Evolutionary conservation across 192 early-diverging fungal genomes (phyloP), one percentile per base, ranked within the genome.

Genomic region (Coemansia asiatica): DNA sequence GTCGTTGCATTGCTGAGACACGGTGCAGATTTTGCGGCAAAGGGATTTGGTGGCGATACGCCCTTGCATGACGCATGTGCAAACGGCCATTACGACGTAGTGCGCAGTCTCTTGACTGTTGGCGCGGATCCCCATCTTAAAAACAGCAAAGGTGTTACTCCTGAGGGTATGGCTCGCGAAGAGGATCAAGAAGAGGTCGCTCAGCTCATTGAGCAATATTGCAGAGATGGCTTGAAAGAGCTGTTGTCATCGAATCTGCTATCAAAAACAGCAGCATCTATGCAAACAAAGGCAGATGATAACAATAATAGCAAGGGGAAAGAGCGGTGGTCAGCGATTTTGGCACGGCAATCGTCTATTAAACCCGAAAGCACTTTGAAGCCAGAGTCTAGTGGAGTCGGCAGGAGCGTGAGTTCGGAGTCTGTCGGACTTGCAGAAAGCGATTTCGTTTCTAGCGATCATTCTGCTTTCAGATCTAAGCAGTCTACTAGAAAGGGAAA

Each of bases 51-150:
- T 12, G 78, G 82, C 18, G 76, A 85, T 46, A 90, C 89, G 5
- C 85, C 87, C 5, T 67, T 91, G 21, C 90, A 91, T 53, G 82
- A 89, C 23, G 89, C 90, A 8, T 83, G 87, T 22, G 77, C 86
- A 21, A 82, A 86, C 48, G 85, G 83, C 12, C 74, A 81, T 40
- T 67, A 69, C 25, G 79, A 76, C 31, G 74, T 75, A 25, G 74
- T 72, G 2, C 66, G 64, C 27, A 65, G 74, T 36, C 53, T 81
- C 21, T 46, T 81, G 5, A 35, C 49, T n/a, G 66, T 62, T 9
- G 78, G 78, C 44, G 78, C 78, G 1, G 78, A 81, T 56, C 56
- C 73, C 1, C 54, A 56, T 26, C 49, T 68, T 28, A 66, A 61
- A 22, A 81, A 81, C 56, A 63, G 22, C 18, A 85, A 85, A n/a